These are phyloP conservation scores for Suhomyces choctaworum DNA, from an alignment of 1,139 yeast genomes.

Conservation along the genomic window DNA sequence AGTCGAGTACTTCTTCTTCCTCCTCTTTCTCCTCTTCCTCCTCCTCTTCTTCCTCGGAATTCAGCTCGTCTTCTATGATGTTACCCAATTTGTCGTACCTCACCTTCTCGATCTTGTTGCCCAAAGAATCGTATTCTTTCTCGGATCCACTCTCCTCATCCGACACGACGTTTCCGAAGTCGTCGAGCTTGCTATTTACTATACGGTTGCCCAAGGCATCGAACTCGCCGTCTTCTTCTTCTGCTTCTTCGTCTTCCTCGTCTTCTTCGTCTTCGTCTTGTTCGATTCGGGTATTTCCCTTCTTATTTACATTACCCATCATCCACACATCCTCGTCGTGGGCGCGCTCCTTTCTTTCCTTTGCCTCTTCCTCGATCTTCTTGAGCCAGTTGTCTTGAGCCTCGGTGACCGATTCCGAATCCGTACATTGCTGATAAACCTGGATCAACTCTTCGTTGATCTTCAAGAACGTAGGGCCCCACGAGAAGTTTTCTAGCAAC, in stretches of 20 bases:
- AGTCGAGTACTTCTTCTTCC: slow-evolving; percentile 8
- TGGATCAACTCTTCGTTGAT: slow-evolving; percentile 78
- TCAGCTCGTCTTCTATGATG: slow-evolving; percentile 5
- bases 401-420: slow-evolving; percentile 65
- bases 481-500: slow-evolving; percentile 75
- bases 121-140: slow-evolving; percentile 12
- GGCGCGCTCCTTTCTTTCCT: slow-evolving; percentile 56
- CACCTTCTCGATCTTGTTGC: slow-evolving; percentile 12
- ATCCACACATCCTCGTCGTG: slow-evolving; percentile 70
- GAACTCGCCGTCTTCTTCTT: slow-evolving; percentile 13
- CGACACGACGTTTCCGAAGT: slow-evolving; percentile 18
- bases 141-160: slow-evolving; percentile 9
- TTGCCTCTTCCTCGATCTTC: slow-evolving; percentile 65
- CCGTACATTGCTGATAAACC: slow-evolving; percentile 76
- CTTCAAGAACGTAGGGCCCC: slow-evolving; percentile 88
- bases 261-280: slow-evolving; percentile 15
- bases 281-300: slow-evolving; percentile 9
- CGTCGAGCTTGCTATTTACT: slow-evolving; percentile 15
- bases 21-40: slow-evolving; percentile 7
- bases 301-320: slow-evolving; percentile 72
- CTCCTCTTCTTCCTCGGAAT: slow-evolving; percentile 4
- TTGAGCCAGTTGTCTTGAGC: slow-evolving; percentile 81
- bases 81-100: slow-evolving; percentile 18
- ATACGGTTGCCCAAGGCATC: slow-evolving; percentile 15
- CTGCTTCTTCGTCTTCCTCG: slow-evolving; percentile 13